phyloP scores from a whole-genome alignment of 192 early-diverging fungal species.

The Endogone sp. region DNA sequence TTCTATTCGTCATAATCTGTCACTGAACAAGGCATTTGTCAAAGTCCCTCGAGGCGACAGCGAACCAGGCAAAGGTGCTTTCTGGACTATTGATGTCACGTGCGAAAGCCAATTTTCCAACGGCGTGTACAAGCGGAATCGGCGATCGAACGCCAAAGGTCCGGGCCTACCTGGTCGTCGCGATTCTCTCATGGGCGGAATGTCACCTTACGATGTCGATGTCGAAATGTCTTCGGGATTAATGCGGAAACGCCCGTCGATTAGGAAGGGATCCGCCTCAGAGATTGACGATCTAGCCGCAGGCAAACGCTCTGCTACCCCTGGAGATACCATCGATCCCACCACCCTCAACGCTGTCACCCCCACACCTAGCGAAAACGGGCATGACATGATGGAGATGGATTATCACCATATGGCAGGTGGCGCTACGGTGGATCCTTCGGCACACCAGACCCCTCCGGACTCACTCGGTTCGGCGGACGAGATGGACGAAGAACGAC shows the following conservation, averaged over 20 bases:
- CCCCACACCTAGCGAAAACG: neutral
- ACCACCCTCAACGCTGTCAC: neutral
- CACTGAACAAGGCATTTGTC: conserved; percentile 92
- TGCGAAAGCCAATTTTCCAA: conserved; percentile 64
- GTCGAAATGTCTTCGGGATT: neutral
- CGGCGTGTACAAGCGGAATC: conserved; percentile 65
- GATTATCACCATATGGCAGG: neutral
- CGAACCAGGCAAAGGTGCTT: conserved; percentile 92
- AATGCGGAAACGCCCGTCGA: neutral
- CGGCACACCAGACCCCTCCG: neutral
- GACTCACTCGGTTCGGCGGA: neutral
- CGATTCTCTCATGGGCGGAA: neutral
- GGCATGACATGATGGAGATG: neutral
- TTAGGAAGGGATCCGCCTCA: neutral
- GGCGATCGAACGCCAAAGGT: conserved; percentile 18
- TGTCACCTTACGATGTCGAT: neutral
- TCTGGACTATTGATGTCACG: conserved; percentile 85
- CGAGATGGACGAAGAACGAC: neutral
- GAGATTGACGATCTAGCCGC: neutral
- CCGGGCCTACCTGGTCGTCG: neutral
- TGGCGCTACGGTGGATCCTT: neutral
- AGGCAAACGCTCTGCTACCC: neutral
- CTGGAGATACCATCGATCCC: neutral
- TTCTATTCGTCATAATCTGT: conserved; percentile 94
- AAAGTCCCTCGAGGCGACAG: conserved; percentile 79